Conservation (phyloP, 768 basidiomycete species). For the Lenzites betulinus region DNA sequence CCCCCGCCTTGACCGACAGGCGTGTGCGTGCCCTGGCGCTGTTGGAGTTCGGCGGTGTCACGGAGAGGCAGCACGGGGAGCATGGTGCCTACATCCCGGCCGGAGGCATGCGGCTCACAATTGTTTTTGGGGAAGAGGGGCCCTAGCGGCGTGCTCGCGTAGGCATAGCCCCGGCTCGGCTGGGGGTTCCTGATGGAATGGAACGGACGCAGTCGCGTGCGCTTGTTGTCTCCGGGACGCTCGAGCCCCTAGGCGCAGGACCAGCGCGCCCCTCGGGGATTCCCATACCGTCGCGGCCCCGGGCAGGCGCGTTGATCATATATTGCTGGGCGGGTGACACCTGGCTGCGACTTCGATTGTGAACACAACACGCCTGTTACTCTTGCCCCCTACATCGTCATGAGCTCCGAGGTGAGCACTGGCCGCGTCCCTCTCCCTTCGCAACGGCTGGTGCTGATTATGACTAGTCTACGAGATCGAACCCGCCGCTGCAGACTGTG, state of each 20-base stretch:
- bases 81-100: no score
- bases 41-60: no score
- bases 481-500: conserved; percentile 9
- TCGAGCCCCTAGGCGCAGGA: neutral
- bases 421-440: neutral
- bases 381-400: neutral
- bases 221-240: neutral
- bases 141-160: neutral
- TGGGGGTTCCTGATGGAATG: neutral
- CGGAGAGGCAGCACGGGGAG: no score
- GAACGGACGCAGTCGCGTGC: neutral
- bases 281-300: neutral
- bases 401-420: conserved; percentile 4
- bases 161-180: conserved; percentile 2
- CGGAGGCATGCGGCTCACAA: no score
- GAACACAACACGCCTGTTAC: neutral
- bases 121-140: no score
- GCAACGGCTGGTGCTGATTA: neutral
- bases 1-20: no score
- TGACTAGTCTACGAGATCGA: conserved; percentile 4
- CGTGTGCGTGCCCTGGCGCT: no score
- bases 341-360: neutral
- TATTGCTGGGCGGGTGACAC: neutral
- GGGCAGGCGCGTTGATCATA: neutral
- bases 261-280: neutral